Percentiles rank a stretch among this genome's conserved stretches.
phyloP scores from a whole-genome alignment of 768 basidiomycete genomes.

The Lentinula sp. region DNA sequence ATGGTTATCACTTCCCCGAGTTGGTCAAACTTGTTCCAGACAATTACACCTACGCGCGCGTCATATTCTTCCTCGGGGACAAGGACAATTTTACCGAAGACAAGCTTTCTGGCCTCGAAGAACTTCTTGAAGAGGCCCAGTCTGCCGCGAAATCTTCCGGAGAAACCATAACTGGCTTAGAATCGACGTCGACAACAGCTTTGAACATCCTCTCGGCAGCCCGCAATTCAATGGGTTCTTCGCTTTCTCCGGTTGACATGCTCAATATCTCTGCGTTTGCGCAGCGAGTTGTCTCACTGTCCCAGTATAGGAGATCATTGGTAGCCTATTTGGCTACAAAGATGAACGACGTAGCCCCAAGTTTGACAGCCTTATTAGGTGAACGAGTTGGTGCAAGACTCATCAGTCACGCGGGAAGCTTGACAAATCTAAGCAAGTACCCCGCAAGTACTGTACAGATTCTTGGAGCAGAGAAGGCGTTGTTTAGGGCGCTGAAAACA shows the following conservation, averaged over 20 bases:
- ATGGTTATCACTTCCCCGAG: constrained; percentile 98
- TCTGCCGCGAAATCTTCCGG: background rate
- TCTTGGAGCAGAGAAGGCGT: constrained; percentile 94
- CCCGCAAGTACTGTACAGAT: constrained; percentile 98
- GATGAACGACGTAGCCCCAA: constrained; percentile 97
- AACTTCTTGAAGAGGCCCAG: constrained; percentile 73
- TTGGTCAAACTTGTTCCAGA: constrained; percentile 90
- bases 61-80: constrained; percentile 83
- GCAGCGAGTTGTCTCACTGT: constrained; percentile 81
- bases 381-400: constrained; percentile 89
- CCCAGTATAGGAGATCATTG: constrained; percentile 90
- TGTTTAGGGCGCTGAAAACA: constrained; percentile 96
- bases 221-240: constrained; percentile 90
- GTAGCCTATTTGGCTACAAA: constrained; percentile 88
- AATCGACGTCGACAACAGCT: constrained; percentile 52
- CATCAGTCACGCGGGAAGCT: constrained; percentile 93
- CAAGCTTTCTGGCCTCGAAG: constrained; percentile 71
- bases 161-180: background rate
- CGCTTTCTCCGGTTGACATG: constrained; percentile 88
- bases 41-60: constrained; percentile 88
- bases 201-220: constrained; percentile 95
- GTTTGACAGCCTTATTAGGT: constrained; percentile 82
- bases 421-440: constrained; percentile 97
- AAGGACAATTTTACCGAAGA: constrained; percentile 78
- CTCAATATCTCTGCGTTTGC: constrained; percentile 94